phyloP scores from a whole-genome alignment of 225 moss, liverwort and hornwort species.

The Sphagnum tenellum region DNA sequence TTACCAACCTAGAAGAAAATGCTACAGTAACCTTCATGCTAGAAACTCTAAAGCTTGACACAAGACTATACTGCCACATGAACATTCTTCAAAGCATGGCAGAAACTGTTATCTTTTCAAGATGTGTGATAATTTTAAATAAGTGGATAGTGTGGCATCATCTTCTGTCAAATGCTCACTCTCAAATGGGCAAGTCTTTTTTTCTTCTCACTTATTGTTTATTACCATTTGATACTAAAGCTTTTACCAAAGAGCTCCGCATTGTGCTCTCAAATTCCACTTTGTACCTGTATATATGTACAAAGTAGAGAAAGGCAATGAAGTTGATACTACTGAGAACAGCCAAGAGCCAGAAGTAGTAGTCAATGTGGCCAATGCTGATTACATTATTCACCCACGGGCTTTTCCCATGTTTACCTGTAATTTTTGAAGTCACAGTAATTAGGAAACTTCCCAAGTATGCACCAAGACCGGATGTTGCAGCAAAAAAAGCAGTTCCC shows the following conservation, averaged over 20 bases:
- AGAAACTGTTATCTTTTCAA: no score
- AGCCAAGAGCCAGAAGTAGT: constrained; percentile 50
- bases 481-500: constrained; percentile 38
- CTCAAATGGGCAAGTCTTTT: no score
- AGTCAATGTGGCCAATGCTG: constrained; percentile 43
- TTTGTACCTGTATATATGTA: constrained; percentile 44
- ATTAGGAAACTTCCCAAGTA: constrained; percentile 48
- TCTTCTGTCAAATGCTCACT: no score
- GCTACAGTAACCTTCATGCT: no score
- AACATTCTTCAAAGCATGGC: no score
- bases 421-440: constrained; percentile 18
- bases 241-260: constrained; percentile 7
- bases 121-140: no score
- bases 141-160: no score
- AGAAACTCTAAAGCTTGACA: no score
- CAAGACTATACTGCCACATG: no score
- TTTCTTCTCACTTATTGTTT: no score
- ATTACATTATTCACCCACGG: constrained; percentile 34
- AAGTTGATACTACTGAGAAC: constrained; percentile 35
- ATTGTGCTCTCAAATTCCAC: constrained; percentile 25
- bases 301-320: constrained; percentile 21
- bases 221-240: constrained; percentile 1
- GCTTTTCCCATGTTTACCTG: constrained; percentile 6
- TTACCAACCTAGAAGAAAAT: no score
- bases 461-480: constrained; percentile 35